Percentiles rank a stretch among this genome's conserved stretches.
Conservation (phyloP, 2,329 filamentous ascomycete genomes). For the Colletotrichum viniferum region DNA sequence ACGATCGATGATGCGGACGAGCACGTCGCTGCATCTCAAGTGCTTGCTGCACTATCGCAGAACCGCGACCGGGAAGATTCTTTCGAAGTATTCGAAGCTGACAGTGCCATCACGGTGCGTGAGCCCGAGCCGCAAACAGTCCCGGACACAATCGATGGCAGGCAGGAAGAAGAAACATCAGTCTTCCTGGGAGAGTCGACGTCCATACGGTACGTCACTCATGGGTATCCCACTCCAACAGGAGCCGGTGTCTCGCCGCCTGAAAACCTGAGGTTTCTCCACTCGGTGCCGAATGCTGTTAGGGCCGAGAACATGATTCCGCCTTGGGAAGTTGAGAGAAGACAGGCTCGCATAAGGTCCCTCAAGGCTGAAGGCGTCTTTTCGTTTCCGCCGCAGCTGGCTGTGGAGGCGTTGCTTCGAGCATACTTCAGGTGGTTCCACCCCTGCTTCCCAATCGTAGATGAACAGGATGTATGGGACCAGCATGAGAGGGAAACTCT, state of each 20-base stretch:
- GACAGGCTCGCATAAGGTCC: neutral
- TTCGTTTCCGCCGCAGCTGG: neutral
- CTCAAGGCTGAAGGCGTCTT: neutral
- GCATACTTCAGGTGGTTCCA: neutral
- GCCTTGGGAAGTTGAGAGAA: neutral
- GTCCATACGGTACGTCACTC: neutral
- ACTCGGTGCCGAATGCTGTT: neutral
- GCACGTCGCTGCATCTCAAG: neutral
- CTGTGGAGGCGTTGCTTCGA: neutral
- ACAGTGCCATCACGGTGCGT: neutral
- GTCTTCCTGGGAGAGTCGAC: neutral
- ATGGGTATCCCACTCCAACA: neutral
- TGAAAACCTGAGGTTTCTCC: neutral
- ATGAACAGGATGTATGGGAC: neutral
- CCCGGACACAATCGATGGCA: neutral
- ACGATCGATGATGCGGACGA: neutral
- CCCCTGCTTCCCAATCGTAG: fast-evolving
- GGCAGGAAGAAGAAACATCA: neutral
- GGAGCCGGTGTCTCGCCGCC: neutral
- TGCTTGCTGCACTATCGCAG: neutral
- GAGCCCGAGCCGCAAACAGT: neutral
- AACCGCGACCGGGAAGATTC: neutral
- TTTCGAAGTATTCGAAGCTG: neutral
- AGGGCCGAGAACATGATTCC: neutral
- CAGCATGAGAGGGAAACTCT: fast-evolving